Conservation (phyloP, 1,139 yeast genomes). For the Saccharomycopsis hybrid region DNA sequence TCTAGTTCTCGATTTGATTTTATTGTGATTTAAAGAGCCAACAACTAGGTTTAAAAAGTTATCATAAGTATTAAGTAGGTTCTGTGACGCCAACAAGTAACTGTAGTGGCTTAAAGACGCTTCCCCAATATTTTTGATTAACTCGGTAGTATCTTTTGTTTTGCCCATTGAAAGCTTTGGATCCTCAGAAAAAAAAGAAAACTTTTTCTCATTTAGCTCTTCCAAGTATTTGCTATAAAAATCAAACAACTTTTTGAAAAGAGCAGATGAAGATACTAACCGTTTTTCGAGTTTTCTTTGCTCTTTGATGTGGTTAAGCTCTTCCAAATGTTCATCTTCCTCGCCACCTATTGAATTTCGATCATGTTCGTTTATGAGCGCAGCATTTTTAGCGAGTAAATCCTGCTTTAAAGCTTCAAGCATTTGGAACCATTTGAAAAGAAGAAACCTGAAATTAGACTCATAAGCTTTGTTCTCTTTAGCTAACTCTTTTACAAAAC, state of each 20-base stretch:
- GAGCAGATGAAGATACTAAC: slow-evolving; percentile 2
- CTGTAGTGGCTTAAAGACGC: slow-evolving; percentile 18
- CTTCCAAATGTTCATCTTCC: slow-evolving; percentile 5
- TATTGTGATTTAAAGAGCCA: slow-evolving; percentile 42
- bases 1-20: slow-evolving; percentile 55
- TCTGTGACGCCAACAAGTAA: slow-evolving; percentile 28
- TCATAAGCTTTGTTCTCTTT: slow-evolving; percentile 2
- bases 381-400: background rate
- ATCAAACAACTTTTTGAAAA: slow-evolving; percentile 3
- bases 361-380: background rate
- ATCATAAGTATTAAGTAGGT: slow-evolving; percentile 43
- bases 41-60: slow-evolving; percentile 45
- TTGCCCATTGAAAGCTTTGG: background rate
- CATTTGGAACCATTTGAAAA: slow-evolving; percentile 18
- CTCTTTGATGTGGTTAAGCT: slow-evolving; percentile 3
- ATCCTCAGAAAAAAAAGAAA: background rate
- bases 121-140: background rate
- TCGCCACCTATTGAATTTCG: background rate
- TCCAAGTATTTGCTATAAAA: slow-evolving; percentile 6
- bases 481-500: slow-evolving; percentile 1
- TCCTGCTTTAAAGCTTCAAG: slow-evolving; percentile 8
- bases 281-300: slow-evolving; percentile 13
- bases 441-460: slow-evolving; percentile 11
- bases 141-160: background rate
- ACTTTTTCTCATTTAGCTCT: slow-evolving; percentile 1